These are phyloP conservation scores for Tetrahymena malaccensis DNA, from an alignment of 73 alveolate genomes.

Conservation along the genomic window DNA sequence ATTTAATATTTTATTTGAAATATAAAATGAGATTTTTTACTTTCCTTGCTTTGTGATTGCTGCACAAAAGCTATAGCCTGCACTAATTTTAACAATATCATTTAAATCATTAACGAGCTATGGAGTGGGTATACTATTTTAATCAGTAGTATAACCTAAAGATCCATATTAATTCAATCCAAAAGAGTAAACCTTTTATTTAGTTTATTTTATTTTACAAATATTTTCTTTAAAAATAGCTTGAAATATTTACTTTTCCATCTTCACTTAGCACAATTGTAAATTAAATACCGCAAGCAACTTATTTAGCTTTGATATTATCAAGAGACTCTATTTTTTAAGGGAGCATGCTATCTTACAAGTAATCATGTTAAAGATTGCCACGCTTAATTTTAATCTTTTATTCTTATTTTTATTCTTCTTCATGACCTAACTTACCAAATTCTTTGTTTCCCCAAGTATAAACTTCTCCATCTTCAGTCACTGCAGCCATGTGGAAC, in stretches of 20 bases:
- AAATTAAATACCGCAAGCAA: slow-evolving; percentile 27
- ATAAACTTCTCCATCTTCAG: slow-evolving; percentile 21
- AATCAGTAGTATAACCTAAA: slow-evolving; percentile 16
- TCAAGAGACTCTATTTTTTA: slow-evolving; percentile 1
- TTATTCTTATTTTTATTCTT: background rate
- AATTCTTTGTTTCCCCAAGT: slow-evolving; percentile 39
- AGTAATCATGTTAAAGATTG: background rate
- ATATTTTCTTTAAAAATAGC: background rate
- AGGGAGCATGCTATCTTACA: slow-evolving; percentile 8
- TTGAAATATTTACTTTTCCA: slow-evolving; percentile 10
- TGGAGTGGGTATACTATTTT: background rate
- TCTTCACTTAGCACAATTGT: slow-evolving; percentile 14
- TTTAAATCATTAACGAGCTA: background rate
- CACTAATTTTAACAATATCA: slow-evolving; percentile 3
- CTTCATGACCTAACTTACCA: slow-evolving; percentile 34
- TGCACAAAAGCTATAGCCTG: slow-evolving; percentile 19
- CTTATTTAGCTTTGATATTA: slow-evolving; percentile 9
- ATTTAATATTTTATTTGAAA: background rate
- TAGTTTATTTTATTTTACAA: background rate
- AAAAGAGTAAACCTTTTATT: background rate
- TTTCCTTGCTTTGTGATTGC: slow-evolving; percentile 26
- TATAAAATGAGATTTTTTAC: background rate
- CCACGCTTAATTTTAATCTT: background rate
- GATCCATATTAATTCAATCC: slow-evolving; percentile 28
- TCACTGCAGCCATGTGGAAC: slow-evolving; percentile 42